phyloP scores from a whole-genome alignment of 2,329 filamentous ascomycete species.

The Taxawa tesnikishii region DNA sequence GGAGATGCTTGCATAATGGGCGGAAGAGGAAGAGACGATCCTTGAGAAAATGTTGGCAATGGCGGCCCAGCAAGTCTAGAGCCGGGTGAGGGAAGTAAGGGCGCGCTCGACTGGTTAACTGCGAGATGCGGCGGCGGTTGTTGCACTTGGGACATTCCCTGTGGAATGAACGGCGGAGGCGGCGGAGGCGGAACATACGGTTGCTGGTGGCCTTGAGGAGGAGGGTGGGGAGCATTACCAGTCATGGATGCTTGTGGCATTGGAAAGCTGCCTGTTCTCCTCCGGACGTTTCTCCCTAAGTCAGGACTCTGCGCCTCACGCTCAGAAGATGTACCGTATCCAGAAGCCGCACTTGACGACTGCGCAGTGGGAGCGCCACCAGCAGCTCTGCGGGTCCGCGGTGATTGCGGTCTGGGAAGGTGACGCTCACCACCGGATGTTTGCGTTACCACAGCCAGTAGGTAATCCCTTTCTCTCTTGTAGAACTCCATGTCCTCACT shows the following conservation, averaged over 20 bases:
- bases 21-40: constrained; percentile 3
- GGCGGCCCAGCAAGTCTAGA: not conserved
- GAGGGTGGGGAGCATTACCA: not conserved
- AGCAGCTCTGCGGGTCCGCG: constrained; percentile 18
- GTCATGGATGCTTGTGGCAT: not conserved
- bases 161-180: not conserved
- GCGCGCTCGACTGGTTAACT: not conserved
- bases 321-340: not conserved
- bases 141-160: too few relatives aligned
- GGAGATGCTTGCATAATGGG: constrained; percentile 19
- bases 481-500: constrained; percentile 62
- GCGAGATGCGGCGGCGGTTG: not conserved
- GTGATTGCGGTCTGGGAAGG: constrained; percentile 31
- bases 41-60: not conserved
- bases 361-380: too few relatives aligned
- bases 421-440: constrained; percentile 40
- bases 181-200: not conserved
- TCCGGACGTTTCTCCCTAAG: constrained; percentile 5
- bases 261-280: constrained; percentile 2
- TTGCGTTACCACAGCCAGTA: constrained; percentile 52
- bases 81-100: not conserved
- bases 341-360: too few relatives aligned
- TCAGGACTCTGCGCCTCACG: constrained; percentile 2
- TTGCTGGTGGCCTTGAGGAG: not conserved
- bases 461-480: constrained; percentile 56